A percentile compares a stretch with the other conserved stretches of the same genome.
Conservation (phyloP, 495 filamentous ascomycete genomes). For the Xylaria acuta region DNA sequence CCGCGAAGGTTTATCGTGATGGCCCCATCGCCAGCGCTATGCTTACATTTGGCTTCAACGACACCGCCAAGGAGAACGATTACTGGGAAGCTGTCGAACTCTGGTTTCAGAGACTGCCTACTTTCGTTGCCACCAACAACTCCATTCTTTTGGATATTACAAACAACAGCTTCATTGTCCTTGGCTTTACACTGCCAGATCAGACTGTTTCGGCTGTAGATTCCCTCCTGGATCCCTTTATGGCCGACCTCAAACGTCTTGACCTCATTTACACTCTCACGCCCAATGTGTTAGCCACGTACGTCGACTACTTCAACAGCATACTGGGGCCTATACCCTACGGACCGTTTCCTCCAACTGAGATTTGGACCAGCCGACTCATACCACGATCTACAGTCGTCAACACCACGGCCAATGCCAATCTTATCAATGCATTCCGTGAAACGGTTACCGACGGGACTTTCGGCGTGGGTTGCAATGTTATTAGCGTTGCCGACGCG, state of each 20-base stretch:
- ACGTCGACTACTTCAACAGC: conserved; percentile 45
- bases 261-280: conserved; percentile 32
- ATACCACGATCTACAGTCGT: conserved; percentile 55
- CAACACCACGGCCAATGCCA: conserved; percentile 38
- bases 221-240: conserved; percentile 38
- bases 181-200: conserved; percentile 41
- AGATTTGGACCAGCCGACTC: conserved; percentile 47
- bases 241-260: conserved; percentile 34
- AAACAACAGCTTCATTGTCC: conserved; percentile 50
- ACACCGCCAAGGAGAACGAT: conserved; percentile 38
- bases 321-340: conserved; percentile 37
- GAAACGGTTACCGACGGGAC: conserved; percentile 48
- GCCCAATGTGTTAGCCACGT: conserved; percentile 42
- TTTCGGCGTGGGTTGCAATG: conserved; percentile 41
- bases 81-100: conserved; percentile 49
- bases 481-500: conserved; percentile 7
- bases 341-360: conserved; percentile 18
- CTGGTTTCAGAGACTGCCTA: not conserved
- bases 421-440: conserved; percentile 48
- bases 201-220: conserved; percentile 36
- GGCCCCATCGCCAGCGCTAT: conserved; percentile 28
- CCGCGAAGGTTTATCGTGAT: conserved; percentile 45
- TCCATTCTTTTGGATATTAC: conserved; percentile 50
- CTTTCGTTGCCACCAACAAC: conserved; percentile 30
- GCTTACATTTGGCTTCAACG: conserved; percentile 18